Base-by-base conservation (phyloP, 2,329 filamentous ascomycete genomes). In the Helicocarpus griseus region DNA sequence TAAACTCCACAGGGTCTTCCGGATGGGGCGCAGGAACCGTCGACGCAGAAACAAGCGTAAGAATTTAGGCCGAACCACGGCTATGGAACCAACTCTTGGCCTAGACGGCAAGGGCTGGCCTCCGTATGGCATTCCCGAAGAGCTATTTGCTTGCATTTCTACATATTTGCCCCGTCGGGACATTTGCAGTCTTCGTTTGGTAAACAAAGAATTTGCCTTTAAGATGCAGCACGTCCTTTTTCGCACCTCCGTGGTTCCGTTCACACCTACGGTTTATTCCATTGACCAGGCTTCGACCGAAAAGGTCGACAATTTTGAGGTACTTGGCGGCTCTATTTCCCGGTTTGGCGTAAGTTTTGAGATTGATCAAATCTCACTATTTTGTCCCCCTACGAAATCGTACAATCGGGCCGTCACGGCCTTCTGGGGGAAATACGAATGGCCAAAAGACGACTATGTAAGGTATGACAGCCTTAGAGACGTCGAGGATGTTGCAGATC, bases 321-420 rank as follows among this genome's bases (percentile, higher is more conserved):
- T 57, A 74, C 76, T 14, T 83, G 85, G 63, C 80, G 80, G 9
- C 68, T 69, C 80, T 50, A 83, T 87, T 51, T 69, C 71, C 26
- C 77, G 76, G 49, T 86, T 85, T 59, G 84, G 81, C 4, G 77
- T 88, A 61, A 81, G 81, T 22, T 81, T 87, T 54, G 83, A 87
- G 59, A 73, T 86, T n/a, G 76, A 79, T 51, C 79, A 85, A 60
- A 9, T 67, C 69, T 11, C 66, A 11, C 17, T 50, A 19, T 53
- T 46, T 28, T n/a, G 39, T 7, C 35, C 82, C 6, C 79, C 78
- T 1, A 59, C 72, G n/a, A 84, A 85, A 59, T 69, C 71, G 4
- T 67, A 73, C 5, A 78, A 81, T 31, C 72, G 81, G 56, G 71
- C 73, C 22, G 67, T 81, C 28, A 69, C 73, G 3, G 73, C 78